A percentile compares a stretch with the other conserved stretches of the same genome.
These are phyloP conservation scores for Warburgia ugandensis DNA, from an alignment of 164 flowering plant species.

Conservation along the genomic window DNA sequence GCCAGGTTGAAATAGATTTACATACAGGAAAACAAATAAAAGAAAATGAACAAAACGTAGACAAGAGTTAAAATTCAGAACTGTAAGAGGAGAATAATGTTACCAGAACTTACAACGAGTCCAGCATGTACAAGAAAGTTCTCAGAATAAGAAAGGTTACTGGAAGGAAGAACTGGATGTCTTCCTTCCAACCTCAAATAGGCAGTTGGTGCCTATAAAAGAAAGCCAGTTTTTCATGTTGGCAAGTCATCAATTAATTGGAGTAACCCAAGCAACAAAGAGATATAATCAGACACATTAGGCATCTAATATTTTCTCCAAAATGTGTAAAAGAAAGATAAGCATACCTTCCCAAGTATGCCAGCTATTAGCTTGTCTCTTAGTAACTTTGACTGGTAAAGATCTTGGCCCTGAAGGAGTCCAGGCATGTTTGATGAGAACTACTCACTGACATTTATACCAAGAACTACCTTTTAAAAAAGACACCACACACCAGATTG, in stretches of 20 bases:
- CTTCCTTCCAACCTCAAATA: constrained; percentile 98
- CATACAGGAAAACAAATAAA: not conserved
- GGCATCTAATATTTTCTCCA: not conserved
- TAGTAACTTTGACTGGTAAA: constrained; percentile 84
- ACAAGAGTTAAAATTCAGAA: not conserved
- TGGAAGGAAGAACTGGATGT: constrained; percentile 95
- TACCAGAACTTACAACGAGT: constrained; percentile 72
- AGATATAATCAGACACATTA: too few relatives aligned
- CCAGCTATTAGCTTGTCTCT: constrained; percentile 97
- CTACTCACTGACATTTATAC: too few relatives aligned
- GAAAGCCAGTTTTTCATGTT: too few relatives aligned
- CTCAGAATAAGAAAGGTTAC: constrained; percentile 87
- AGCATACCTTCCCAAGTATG: constrained; percentile 85
- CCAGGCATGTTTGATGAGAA: constrained; percentile 10
- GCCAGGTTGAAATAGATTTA: not conserved
- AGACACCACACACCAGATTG: too few relatives aligned
- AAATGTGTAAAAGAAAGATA: not conserved
- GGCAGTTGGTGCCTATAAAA: constrained; percentile 89
- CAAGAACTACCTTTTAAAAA: too few relatives aligned
- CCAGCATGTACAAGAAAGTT: constrained; percentile 98
- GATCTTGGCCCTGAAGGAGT: constrained; percentile 78
- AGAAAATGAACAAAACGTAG: not conserved
- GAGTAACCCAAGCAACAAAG: too few relatives aligned
- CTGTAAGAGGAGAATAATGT: not conserved
- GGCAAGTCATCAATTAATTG: too few relatives aligned